Conservation (phyloP, 2,329 filamentous ascomycete genomes). For the Xylariaceae sp. region DNA sequence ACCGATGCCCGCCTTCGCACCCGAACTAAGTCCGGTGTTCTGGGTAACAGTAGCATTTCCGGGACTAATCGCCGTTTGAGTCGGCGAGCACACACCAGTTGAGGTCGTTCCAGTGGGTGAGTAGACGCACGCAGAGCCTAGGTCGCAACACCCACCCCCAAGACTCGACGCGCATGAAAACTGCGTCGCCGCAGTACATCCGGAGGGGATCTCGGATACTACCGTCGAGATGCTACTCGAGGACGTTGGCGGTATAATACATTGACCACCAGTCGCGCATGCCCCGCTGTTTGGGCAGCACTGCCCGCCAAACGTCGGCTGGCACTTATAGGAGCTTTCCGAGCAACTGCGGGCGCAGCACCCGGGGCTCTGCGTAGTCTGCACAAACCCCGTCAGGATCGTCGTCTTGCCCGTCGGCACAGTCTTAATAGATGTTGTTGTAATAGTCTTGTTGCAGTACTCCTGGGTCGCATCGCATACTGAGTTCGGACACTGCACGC, state of each 20-base stretch:
- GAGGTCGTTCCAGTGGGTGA: constrained; percentile 33
- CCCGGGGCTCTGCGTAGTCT: constrained; percentile 1
- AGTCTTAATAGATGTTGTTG: not conserved
- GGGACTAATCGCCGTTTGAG: too few species aligned
- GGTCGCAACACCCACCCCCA: constrained; percentile 48
- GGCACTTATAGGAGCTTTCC: constrained; percentile 40
- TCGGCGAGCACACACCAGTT: constrained; percentile 30
- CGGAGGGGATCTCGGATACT: constrained; percentile 35
- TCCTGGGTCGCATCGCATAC: constrained; percentile 11
- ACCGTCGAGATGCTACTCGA: constrained; percentile 23
- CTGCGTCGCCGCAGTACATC: constrained; percentile 45
- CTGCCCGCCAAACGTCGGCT: constrained; percentile 39
- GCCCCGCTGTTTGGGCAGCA: constrained; percentile 46
- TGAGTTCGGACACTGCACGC: constrained; percentile 16
- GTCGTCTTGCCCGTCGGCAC: not conserved
- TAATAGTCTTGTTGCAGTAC: constrained; percentile 20
- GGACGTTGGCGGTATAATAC: constrained; percentile 26
- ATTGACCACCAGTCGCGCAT: constrained; percentile 38
- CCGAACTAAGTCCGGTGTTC: too few species aligned
- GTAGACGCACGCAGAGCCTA: constrained; percentile 31
- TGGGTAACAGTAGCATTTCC: too few species aligned
- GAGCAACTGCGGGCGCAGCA: constrained; percentile 27
- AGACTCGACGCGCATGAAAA: constrained; percentile 35
- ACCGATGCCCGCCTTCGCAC: constrained; percentile 55
- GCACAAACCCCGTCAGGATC: constrained; percentile 5